Conservation (phyloP, 1,284 basidiomycete genomes). For the Albatrellus sp. region DNA sequence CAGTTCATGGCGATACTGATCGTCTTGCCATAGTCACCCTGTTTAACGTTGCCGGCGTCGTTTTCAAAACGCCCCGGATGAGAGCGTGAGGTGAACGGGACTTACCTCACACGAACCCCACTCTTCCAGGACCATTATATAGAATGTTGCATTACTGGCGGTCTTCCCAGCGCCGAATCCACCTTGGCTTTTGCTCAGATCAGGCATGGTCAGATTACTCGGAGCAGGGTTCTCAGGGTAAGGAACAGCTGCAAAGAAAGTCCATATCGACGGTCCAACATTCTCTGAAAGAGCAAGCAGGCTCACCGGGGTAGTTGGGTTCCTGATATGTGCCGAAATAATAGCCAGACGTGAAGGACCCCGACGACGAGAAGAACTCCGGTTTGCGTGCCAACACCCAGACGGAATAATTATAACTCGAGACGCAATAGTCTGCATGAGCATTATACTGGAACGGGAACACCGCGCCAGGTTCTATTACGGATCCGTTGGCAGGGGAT, state of each 20-base stretch:
- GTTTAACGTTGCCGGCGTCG: background rate
- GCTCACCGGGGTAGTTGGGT: slow-evolving; percentile 30
- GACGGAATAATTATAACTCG: slow-evolving; percentile 30
- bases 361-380: slow-evolving; percentile 14
- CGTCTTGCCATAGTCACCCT: slow-evolving; percentile 18
- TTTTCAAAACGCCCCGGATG: background rate
- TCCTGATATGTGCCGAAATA: slow-evolving; percentile 29
- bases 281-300: background rate
- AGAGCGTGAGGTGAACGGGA: slow-evolving; percentile 1
- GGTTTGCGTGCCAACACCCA: slow-evolving; percentile 25
- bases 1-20: slow-evolving; percentile 16
- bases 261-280: background rate
- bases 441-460: slow-evolving; percentile 27
- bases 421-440: slow-evolving; percentile 30
- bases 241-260: slow-evolving; percentile 17
- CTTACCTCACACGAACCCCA: slow-evolving; percentile 26
- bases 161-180: slow-evolving; percentile 26
- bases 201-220: slow-evolving; percentile 30
- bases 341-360: slow-evolving; percentile 23
- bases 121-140: slow-evolving; percentile 33
- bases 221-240: slow-evolving; percentile 29
- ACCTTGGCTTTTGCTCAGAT: slow-evolving; percentile 29
- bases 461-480: slow-evolving; percentile 18
- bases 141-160: slow-evolving; percentile 23
- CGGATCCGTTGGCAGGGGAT: slow-evolving; percentile 17